phyloP scores from a whole-genome alignment of 768 basidiomycete species.

The Rhodotorula babjevae region DNA sequence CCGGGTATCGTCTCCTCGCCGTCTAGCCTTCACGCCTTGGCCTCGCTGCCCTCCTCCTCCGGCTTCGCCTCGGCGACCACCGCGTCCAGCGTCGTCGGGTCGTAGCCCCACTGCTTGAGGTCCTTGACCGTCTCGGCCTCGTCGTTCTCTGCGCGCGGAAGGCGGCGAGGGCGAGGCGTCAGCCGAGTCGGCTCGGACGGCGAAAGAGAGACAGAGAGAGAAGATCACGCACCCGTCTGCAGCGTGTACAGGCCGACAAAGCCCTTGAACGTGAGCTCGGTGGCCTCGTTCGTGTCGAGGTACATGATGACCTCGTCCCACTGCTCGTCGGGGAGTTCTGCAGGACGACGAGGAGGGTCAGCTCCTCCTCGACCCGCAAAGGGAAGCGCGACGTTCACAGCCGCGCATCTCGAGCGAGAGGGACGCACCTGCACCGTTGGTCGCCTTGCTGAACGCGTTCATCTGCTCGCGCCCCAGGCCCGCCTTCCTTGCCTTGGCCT shows the following conservation, averaged over 20 bases:
- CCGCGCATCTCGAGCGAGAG: too few species aligned
- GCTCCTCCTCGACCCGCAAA: too few species aligned
- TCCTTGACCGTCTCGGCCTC: conserved; percentile 26
- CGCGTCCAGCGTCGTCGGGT: conserved; percentile 14
- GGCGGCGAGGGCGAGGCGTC: too few species aligned
- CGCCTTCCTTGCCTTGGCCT: background rate
- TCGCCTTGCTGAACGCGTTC: conserved; percentile 19
- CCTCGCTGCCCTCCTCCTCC: background rate
- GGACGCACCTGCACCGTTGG: conserved; percentile 23
- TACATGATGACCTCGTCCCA: conserved; percentile 28
- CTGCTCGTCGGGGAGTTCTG: conserved; percentile 26
- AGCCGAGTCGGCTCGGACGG: too few species aligned
- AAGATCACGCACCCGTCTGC: conserved; percentile 13
- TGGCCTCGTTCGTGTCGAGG: conserved; percentile 17
- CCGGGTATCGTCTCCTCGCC: background rate
- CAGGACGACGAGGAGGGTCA: too few species aligned
- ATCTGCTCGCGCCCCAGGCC: background rate
- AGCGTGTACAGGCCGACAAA: conserved; percentile 30
- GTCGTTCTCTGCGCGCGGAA: conserved; percentile 25
- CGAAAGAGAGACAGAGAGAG: background rate
- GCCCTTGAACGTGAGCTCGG: conserved; percentile 29
- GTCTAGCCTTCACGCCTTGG: background rate
- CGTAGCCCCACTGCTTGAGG: conserved; percentile 29
- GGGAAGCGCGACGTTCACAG: too few species aligned
- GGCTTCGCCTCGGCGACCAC: background rate